A percentile compares a stretch with the other conserved stretches of the same genome.
phyloP scores from a whole-genome alignment of 371 early-diverging fungal species.

The Actinomortierella wolfii region DNA sequence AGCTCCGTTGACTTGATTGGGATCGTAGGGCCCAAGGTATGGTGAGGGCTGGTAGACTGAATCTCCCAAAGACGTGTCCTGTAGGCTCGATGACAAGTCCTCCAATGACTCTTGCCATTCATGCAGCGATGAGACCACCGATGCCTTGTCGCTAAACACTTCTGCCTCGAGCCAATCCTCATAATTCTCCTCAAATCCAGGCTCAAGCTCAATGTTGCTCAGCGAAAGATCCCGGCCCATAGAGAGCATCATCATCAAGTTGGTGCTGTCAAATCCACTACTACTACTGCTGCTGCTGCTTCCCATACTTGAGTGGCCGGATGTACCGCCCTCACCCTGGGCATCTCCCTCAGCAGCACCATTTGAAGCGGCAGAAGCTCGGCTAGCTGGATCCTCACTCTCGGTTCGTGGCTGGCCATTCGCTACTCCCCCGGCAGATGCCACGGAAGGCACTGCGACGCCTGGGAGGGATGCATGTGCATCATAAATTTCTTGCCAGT shows the following conservation, averaged over 20 bases:
- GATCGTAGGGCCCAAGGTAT: too few species aligned
- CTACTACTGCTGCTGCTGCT: constrained; percentile 15
- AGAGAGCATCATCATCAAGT: constrained; percentile 1
- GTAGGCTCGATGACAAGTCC: too few species aligned
- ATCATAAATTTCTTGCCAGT: constrained; percentile 50
- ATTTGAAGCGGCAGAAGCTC: too few species aligned
- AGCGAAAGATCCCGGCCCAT: constrained; percentile 32
- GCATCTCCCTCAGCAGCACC: too few species aligned
- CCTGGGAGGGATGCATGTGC: constrained; percentile 41
- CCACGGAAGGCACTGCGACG: constrained; percentile 2
- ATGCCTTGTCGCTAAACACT: constrained; percentile 46
- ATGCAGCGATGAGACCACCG: background rate
- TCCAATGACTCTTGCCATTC: too few species aligned
- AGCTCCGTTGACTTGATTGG: too few species aligned
- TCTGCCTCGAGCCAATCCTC: constrained; percentile 71
- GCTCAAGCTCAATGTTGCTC: constrained; percentile 46
- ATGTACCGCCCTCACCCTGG: too few species aligned
- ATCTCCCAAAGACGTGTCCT: constrained; percentile 13
- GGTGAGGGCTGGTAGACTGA: too few species aligned
- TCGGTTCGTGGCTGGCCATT: constrained; percentile 8
- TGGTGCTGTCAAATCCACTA: background rate
- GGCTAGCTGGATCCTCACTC: background rate
- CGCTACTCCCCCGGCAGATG: constrained; percentile 1
- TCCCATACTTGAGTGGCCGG: background rate
- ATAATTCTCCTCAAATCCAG: constrained; percentile 60